phyloP scores from a whole-genome alignment of 2,329 filamentous ascomycete species.

The Diaporthe eres region DNA sequence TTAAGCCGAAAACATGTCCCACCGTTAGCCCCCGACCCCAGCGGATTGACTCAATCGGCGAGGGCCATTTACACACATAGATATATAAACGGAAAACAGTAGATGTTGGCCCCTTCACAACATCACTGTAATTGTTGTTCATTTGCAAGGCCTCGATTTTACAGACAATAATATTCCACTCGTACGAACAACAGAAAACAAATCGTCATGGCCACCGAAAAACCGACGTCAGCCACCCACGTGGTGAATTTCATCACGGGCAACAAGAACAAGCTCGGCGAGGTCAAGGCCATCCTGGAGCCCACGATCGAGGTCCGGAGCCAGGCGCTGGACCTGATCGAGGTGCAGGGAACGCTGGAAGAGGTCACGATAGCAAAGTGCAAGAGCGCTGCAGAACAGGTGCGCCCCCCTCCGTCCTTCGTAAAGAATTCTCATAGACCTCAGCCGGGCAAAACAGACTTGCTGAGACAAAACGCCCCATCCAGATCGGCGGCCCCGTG shows the following conservation, averaged over 20 bases:
- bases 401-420: conserved; percentile 53
- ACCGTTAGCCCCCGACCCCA: conserved; percentile 5
- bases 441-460: background rate
- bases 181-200: background rate
- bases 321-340: conserved; percentile 83
- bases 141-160: background rate
- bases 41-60: conserved; percentile 20
- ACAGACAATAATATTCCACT: background rate
- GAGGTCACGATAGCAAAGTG: conserved; percentile 94
- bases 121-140: background rate
- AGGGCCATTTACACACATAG: background rate
- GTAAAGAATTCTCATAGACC: background rate
- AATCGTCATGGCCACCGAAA: conserved; percentile 60
- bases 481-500: conserved; percentile 85
- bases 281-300: conserved; percentile 90
- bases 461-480: conserved; percentile 16
- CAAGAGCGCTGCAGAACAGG: conserved; percentile 81
- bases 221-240: conserved; percentile 51
- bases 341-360: conserved; percentile 93
- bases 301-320: conserved; percentile 80
- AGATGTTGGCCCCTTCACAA: conserved; percentile 1
- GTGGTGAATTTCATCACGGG: conserved; percentile 93
- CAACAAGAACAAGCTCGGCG: conserved; percentile 92
- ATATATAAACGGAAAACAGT: conserved; percentile 6
- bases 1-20: conserved; percentile 13